Evolutionary conservation across 225 moss, liverwort and hornwort species (phyloP), one percentile per base, ranked within the genome.

Genomic region (Polytrichum formosum): DNA sequence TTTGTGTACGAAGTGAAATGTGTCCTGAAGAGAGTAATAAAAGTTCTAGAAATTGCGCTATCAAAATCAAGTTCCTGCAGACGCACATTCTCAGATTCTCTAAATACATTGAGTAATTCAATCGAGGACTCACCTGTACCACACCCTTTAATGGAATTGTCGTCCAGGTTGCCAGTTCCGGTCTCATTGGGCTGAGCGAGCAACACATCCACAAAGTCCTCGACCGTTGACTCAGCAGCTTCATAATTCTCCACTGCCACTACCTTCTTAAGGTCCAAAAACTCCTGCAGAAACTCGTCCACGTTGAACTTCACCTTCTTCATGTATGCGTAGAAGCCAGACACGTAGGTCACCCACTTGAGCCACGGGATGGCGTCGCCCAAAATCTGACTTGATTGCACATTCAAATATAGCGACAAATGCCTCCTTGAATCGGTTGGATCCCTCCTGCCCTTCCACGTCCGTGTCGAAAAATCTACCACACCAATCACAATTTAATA

Each of bases 301-400:
- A 84, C 64, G 29, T 81, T 64, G 6, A 20, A 25, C 18, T 71
- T 81, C 73, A 84, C 78, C 73, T 33, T 55, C n/a, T 73, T 64
- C 60, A 78, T 19, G 54, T 70, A 54, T 5, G 60, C 64, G 6
- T 61, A 22, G 67, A 63, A 64, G 7, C 80, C 81, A 16, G 46
- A 75, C 4, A n/a, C 1, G 16, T 73, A 5, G 22, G 67, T 28
- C 10, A 63, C 67, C 84, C 84, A 84, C 7, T 31, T 78, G 19
- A 84, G 61, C 78, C 73, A 84, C 3, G 78, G 81, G 6, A 81
- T n/a, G 37, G 68, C 33, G 27, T 81, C 81, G 6, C 84, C 70
- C 13, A 81, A 13, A 29, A 66, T 18, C 1, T 73, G 2, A 1
- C 35, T 5, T 2, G 67, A 23, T 20, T 20, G 20, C 20, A 16